Percentiles rank a stretch among this genome's conserved stretches.
Evolutionary conservation across 73 alveolate species (phyloP).

Genomic region (Paramecium biaurelia): DNA sequence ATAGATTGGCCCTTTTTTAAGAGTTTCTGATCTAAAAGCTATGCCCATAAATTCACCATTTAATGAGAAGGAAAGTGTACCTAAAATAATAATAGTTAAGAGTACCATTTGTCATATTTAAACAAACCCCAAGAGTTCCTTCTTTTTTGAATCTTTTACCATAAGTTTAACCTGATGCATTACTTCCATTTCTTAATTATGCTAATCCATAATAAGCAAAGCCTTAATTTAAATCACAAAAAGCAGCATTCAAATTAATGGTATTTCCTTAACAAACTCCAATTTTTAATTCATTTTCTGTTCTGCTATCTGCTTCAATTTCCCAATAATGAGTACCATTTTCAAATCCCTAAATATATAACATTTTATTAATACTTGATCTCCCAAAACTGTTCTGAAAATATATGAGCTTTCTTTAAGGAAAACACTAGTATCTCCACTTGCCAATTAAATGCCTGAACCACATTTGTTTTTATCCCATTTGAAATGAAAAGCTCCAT

Average conservation of each 20-base stretch:
- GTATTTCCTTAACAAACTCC: slow-evolving; percentile 73
- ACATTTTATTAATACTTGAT: neutral
- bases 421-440: slow-evolving; percentile 5
- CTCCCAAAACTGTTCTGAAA: slow-evolving; percentile 57
- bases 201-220: slow-evolving; percentile 89
- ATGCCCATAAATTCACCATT: slow-evolving; percentile 85
- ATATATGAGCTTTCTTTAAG: slow-evolving; percentile 57
- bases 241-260: slow-evolving; percentile 75
- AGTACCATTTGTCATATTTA: slow-evolving; percentile 69
- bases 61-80: slow-evolving; percentile 77
- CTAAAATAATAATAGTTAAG: neutral
- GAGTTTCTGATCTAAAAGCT: slow-evolving; percentile 74
- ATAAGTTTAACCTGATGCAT: slow-evolving; percentile 78
- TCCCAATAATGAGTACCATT: slow-evolving; percentile 83
- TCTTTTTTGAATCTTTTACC: slow-evolving; percentile 82
- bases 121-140: slow-evolving; percentile 78
- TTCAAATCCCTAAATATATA: neutral
- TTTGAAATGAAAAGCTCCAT: neutral
- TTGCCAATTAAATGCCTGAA: slow-evolving; percentile 27
- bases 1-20: slow-evolving; percentile 78
- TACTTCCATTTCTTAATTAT: slow-evolving; percentile 76
- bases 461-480: slow-evolving; percentile 59
- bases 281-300: slow-evolving; percentile 84
- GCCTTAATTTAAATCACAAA: slow-evolving; percentile 78
- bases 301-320: slow-evolving; percentile 78